Evolutionary conservation across 1,284 basidiomycete genomes (phyloP), one percentile per base, ranked within the genome.

Genomic region (Pholiota adiposa): DNA sequence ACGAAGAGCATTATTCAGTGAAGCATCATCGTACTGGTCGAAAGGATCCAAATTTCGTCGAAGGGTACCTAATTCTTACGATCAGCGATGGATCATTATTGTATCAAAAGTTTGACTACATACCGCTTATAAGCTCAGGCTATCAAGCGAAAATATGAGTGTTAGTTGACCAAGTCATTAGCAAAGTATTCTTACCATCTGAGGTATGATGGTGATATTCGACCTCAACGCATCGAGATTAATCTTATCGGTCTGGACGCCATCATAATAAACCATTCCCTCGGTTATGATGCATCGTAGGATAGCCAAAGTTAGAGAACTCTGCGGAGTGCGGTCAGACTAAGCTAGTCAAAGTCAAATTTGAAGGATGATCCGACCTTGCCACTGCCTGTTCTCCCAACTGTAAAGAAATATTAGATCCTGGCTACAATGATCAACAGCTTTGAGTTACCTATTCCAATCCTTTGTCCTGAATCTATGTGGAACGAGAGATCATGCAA

Each of bases 321-420:
- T 83, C 79, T 85, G 67, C 67, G 71, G 40, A 79, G 76, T 55
- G 59, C 6, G 14, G 36, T 38, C 14, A 38, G 36, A 16, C 9
- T 44, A 23, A 29, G 46, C 53, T 14, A 50, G 38, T 18, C 16
- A 14, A 25, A 16, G 19, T 19, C 11, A 51, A 29, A 25, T 16
- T 4, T 77, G 79, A 58, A 67, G 12, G 9, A 65, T 74, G 27
- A 74, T 74, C 44, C 51, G 6, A 82, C 83, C 77, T 93, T 92
- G 51, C 90, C 90, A 61, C 84, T 87, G 16, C 90, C 90, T 0
- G 90, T 92, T 33, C 90, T 79, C n/a, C 91, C 90, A 19, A 89
- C 86, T 85, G 53, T 49, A 44, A 14, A 19, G 58, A 49, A 12
- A 44, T 25, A 9, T 46, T 14, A 46, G 43, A 46, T 46, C 11